Conservation (phyloP, 495 filamentous ascomycete species). For the Neurospora pannonica region DNA sequence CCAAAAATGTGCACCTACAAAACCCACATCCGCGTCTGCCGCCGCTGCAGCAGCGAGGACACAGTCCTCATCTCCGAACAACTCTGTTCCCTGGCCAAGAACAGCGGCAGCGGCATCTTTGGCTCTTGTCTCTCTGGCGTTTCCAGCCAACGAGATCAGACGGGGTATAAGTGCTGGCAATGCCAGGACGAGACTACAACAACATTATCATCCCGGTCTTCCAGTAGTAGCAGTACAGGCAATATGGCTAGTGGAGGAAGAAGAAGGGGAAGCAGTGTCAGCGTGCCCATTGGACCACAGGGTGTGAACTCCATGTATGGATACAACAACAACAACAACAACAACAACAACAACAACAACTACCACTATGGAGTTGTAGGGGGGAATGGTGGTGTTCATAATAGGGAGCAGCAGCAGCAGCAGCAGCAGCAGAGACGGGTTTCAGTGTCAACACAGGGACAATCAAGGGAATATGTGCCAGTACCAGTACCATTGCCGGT, state of each 20-base stretch:
- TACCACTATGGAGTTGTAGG: neutral
- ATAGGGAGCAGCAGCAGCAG: neutral
- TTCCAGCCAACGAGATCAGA: constrained; percentile 18
- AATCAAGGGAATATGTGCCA: neutral
- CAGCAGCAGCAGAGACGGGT: neutral
- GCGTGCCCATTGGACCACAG: neutral
- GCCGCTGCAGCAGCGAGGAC: constrained; percentile 26
- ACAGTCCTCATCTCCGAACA: constrained; percentile 36
- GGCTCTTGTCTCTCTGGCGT: constrained; percentile 29
- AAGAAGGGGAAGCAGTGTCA: neutral
- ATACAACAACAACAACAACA: neutral
- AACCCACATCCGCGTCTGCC: constrained; percentile 30
- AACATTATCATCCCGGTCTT: neutral
- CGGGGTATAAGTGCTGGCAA: constrained; percentile 29
- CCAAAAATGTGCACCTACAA: constrained; percentile 33
- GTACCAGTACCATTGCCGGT: neutral
- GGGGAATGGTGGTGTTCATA: neutral
- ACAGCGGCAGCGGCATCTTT: constrained; percentile 27
- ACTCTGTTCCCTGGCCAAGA: constrained; percentile 21
- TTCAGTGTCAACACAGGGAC: neutral
- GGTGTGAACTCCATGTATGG: neutral
- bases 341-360: neutral
- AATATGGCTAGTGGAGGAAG: neutral
- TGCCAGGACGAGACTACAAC: constrained; percentile 23
- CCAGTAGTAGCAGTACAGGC: no score